Evolutionary conservation across 371 early-diverging fungal genomes (phyloP).

Genomic region (Mortierella polycephala): DNA sequence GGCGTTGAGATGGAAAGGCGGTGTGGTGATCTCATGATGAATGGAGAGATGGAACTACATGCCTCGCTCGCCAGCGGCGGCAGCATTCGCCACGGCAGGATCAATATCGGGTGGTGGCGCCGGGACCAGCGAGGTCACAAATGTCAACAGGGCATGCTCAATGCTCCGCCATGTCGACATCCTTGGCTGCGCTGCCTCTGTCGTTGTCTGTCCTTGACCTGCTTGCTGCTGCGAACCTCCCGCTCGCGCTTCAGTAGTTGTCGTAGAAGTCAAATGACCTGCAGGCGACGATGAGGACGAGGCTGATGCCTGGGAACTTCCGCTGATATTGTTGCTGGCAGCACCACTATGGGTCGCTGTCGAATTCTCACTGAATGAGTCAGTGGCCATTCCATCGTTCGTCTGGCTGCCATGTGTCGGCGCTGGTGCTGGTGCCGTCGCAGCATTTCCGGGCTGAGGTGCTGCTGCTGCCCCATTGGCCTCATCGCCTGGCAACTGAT

Average conservation of each 20-base stretch:
- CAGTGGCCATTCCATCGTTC: neutral
- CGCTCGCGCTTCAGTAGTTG: neutral
- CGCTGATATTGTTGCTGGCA: neutral
- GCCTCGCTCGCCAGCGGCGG: slow-evolving; percentile 43
- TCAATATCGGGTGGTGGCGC: slow-evolving; percentile 51
- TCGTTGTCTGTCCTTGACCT: neutral
- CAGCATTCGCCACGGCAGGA: slow-evolving; percentile 42
- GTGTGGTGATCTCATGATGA: neutral
- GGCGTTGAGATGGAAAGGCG: no score
- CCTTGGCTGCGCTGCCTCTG: slow-evolving; percentile 21
- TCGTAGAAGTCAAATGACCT: neutral
- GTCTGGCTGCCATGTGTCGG: no score
- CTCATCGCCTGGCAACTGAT: slow-evolving; percentile 17
- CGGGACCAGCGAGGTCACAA: slow-evolving; percentile 52
- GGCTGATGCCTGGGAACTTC: neutral
- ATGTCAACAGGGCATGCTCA: slow-evolving; percentile 45
- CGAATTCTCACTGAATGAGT: no score
- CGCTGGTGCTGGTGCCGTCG: neutral
- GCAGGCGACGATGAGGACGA: no score
- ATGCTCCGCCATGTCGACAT: slow-evolving; percentile 46
- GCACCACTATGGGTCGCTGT: no score
- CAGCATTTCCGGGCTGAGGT: neutral
- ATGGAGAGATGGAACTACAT: slow-evolving; percentile 14
- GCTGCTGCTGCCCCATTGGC: slow-evolving; percentile 17
- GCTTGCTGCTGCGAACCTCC: neutral